Evolutionary conservation across 495 filamentous ascomycete species (phyloP), one percentile per base, ranked within the genome.

Genomic region (Penicillium pulvis): DNA sequence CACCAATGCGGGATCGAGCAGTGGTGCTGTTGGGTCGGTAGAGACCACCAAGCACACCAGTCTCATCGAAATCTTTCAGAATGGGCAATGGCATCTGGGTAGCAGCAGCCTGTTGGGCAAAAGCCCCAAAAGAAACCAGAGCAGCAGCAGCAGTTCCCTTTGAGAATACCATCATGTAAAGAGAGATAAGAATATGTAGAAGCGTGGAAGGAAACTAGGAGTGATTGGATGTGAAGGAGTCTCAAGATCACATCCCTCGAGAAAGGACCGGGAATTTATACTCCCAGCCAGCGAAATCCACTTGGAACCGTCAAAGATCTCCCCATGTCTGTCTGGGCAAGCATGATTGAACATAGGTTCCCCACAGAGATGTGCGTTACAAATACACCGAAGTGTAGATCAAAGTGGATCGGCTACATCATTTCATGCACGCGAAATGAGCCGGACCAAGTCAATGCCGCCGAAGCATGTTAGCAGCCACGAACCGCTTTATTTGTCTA

Each of bases 61-160:
- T 36, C 1, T 53, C 51, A 28, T 53, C 51, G 14, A 53, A 53
- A 35, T 53, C 51, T 10, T 36, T 36, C 20, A 53, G 17, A 11
- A 24, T 20, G 4, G 51, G 51, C 3, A 36, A 9, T 42, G 51
- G 33, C 23, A 42, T 19, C 19, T 46, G 43, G 11, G 43, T 20
- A 0, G 35, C 20, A 24, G 30, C 20, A 2, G 23, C 20, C 33
- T 14, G 2, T n/a, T 20, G 51, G 23, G 33, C 51, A 16, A 53
- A 43, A 17, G 36, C 31, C 20, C 33, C 51, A 23, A 53, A 12
- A 11, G 51, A 20, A 10, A 43, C 12, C 17, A 53, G 51, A 35
- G 47, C 26, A 50, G 47, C 44, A 4, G 19, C n/a, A 19, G 47
- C 47, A 14, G 23, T 5, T 50, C 4, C 6, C 30, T 35, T 46